Evolutionary conservation across 1,139 yeast genomes (phyloP).

Genomic region (Pichia sp.): DNA sequence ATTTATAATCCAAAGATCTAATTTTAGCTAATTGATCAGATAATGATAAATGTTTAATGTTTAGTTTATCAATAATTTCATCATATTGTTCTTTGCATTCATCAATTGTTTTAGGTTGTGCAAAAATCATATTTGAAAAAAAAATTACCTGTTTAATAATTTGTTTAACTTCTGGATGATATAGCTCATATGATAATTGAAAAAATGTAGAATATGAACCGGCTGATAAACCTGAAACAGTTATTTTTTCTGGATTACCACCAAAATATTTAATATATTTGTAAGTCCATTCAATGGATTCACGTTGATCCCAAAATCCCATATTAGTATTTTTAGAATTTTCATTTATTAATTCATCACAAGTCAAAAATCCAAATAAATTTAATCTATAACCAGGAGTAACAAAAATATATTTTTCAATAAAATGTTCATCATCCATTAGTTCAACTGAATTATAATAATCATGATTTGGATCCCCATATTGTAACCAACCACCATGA

Average conservation of each 20-base stretch:
- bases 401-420: conserved; percentile 33
- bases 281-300: conserved; percentile 36
- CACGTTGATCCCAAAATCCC: conserved; percentile 39
- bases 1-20: conserved; percentile 14
- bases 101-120: conserved; percentile 33
- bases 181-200: conserved; percentile 35
- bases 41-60: conserved; percentile 13
- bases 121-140: conserved; percentile 32
- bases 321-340: conserved; percentile 31
- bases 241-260: conserved; percentile 30
- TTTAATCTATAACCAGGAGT: conserved; percentile 36
- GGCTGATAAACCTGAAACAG: conserved; percentile 31
- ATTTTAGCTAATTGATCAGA: conserved; percentile 16
- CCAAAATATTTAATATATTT: conserved; percentile 31
- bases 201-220: conserved; percentile 34
- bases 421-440: conserved; percentile 27
- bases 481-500: conserved; percentile 40
- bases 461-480: conserved; percentile 30
- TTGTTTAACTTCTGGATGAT: conserved; percentile 32
- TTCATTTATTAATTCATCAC: conserved; percentile 28
- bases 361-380: conserved; percentile 35
- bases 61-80: conserved; percentile 27
- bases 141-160: conserved; percentile 33
- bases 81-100: conserved; percentile 35
- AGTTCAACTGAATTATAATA: conserved; percentile 21